Base-by-base conservation (phyloP, 176 grass and related monocot species). In the Aegilops bicornis region DNA sequence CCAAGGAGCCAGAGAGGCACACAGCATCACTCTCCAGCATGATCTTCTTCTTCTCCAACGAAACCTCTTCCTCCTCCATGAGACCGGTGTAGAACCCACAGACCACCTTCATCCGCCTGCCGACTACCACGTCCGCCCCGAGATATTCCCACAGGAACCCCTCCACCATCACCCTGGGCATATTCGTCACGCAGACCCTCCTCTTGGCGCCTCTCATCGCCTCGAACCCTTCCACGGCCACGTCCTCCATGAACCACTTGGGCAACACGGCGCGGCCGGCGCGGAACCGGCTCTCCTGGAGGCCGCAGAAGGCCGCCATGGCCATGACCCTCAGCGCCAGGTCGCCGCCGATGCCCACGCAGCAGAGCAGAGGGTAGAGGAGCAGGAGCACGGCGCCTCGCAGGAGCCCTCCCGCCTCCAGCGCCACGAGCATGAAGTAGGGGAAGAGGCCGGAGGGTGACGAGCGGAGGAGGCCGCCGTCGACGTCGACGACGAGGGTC, bases 371-470 rank as follows among this genome's bases (percentile, higher is more conserved):
- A 10, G 92, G 95, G 82, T 89, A 86, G 10, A 89, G 70, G 9
- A 93, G 74, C 39, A 95, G 86, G 0, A 97, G 75, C 2, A 88
- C 30, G 10, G 94, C 78, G 1, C 90, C 95, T 1, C 95, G 81
- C 10, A 91, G 31, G 82, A 92, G 78, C 12, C 87, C 86, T 8
- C 95, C 95, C 23, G 87, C 95, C 76, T 97, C 95, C 1, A 97
- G 63, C 1, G 90, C 95, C 7, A 95, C 92, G 2, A 95, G 90
- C 95, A 97, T 97, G 95, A 97, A 97, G 92, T 97, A 97, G 10
- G 84, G 90, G 70, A 97, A 95, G 11, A 86, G 58, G 27, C 47
- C 43, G 29, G 86, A 62, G 17, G 54, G 0, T 10, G 79, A 73
- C 48, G 68, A 56, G 1, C 73, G 35, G 10, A 95, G 76, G 7